These are phyloP conservation scores for Lactifluus rugatus DNA, from an alignment of 768 basidiomycete genomes.

Conservation along the genomic window DNA sequence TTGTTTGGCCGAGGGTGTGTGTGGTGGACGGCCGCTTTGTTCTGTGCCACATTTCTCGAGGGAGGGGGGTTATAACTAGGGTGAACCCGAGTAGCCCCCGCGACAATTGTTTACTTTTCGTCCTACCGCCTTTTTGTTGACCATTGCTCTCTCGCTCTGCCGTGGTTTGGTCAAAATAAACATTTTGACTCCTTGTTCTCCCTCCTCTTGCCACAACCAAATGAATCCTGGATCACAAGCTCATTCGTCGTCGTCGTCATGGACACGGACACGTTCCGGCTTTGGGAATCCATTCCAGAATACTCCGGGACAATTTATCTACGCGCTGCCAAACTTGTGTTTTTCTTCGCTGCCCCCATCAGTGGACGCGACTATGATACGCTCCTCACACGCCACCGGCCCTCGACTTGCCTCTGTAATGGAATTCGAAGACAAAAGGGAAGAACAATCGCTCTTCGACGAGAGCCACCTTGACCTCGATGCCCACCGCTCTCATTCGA, in stretches of 20 bases:
- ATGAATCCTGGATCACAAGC: neutral
- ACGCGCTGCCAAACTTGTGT: constrained; percentile 3
- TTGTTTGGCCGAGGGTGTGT: neutral
- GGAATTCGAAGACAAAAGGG: too few species aligned
- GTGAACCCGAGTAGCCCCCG: neutral
- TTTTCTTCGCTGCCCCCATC: too few species aligned
- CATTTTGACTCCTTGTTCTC: too few species aligned
- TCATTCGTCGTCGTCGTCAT: neutral
- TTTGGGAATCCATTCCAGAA: constrained; percentile 11
- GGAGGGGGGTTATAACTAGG: neutral
- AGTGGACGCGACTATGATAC: too few species aligned
- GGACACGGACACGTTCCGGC: neutral
- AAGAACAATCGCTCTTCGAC: neutral
- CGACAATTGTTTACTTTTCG: neutral
- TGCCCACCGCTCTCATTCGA: neutral
- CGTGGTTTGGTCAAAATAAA: too few species aligned
- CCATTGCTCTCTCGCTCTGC: too few species aligned
- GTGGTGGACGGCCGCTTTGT: neutral
- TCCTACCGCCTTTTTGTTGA: neutral
- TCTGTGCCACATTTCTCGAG: neutral
- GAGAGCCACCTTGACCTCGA: neutral
- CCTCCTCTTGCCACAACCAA: neutral
- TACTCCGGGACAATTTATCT: constrained; percentile 3
- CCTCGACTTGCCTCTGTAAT: too few species aligned
- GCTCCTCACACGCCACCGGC: too few species aligned